phyloP scores from a whole-genome alignment of 371 early-diverging fungal species.

The Mucor mucedo region DNA sequence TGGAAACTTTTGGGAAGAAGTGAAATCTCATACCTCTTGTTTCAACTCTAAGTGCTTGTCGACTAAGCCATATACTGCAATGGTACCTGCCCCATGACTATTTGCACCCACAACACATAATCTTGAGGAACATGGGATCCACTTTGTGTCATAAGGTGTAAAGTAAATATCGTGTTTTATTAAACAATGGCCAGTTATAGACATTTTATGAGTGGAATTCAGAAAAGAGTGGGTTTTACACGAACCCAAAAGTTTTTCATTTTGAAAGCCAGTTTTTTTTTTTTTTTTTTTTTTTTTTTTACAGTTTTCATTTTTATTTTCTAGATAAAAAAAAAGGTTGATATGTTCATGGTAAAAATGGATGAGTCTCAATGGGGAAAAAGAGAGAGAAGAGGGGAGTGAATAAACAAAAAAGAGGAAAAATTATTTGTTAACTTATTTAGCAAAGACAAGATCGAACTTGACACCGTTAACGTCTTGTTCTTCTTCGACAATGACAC shows the following conservation, averaged over 20 bases:
- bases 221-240: not conserved
- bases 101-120: slow-evolving; percentile 76
- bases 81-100: slow-evolving; percentile 67
- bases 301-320: not conserved
- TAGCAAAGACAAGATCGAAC: slow-evolving; percentile 47
- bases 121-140: slow-evolving; percentile 77
- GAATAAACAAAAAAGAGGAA: not conserved
- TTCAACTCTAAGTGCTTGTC: slow-evolving; percentile 53
- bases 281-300: too few relatives aligned
- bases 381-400: not conserved
- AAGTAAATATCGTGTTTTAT: slow-evolving; percentile 40
- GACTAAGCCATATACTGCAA: slow-evolving; percentile 64
- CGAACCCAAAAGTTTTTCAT: too few relatives aligned
- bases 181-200: slow-evolving; percentile 7
- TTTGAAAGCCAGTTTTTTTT: too few relatives aligned
- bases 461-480: slow-evolving; percentile 71
- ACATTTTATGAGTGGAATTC: not conserved
- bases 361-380: not conserved
- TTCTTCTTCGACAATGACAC: slow-evolving; percentile 70
- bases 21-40: slow-evolving; percentile 43
- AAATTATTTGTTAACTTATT: slow-evolving; percentile 14
- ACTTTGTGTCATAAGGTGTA: slow-evolving; percentile 54
- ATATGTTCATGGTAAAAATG: too few relatives aligned
- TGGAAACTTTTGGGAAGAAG: too few relatives aligned
- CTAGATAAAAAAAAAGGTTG: not conserved